Percentiles rank a stretch among this genome's conserved stretches.
phyloP scores from a whole-genome alignment of 2,329 filamentous ascomycete species.

The Ascochyta fabae region DNA sequence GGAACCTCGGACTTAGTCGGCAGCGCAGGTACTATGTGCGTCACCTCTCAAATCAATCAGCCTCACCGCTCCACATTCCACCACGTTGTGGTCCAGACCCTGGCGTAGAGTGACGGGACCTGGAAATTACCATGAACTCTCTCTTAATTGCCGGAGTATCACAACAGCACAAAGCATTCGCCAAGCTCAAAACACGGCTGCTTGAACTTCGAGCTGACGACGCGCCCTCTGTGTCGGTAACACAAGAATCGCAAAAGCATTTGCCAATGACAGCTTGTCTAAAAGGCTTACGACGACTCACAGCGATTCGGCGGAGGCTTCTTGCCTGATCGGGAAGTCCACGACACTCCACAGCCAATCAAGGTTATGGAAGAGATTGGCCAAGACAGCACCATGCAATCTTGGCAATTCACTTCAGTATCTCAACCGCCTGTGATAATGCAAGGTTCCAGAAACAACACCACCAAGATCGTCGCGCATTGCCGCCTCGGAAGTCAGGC shows the following conservation, averaged over 20 bases:
- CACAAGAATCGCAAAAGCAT: conserved; percentile 1
- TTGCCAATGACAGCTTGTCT: conserved; percentile 11
- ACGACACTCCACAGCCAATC: conserved; percentile 1
- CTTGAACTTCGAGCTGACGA: conserved; percentile 2
- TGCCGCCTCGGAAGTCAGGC: conserved; percentile 1
- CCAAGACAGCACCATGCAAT: conserved; percentile 7
- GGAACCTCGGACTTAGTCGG: not conserved
- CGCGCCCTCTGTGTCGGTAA: not conserved
- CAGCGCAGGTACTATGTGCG: not conserved
- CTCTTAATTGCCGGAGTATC: not conserved
- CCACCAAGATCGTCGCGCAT: not conserved
- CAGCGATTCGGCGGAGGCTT: conserved; percentile 1
- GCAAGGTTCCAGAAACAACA: not conserved
- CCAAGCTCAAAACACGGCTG: not conserved
- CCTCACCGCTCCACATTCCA: not conserved
- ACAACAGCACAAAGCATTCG: conserved; percentile 3
- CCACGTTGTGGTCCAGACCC: not conserved
- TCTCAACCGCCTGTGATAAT: conserved; percentile 1
- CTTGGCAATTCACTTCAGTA: conserved; percentile 14
- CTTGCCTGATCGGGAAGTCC: not conserved
- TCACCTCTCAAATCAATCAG: not conserved
- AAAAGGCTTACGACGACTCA: conserved; percentile 15
- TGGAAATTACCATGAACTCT: not conserved
- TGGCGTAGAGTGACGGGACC: not conserved
- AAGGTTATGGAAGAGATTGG: not conserved